A percentile compares a stretch with the other conserved stretches of the same genome.
These are phyloP conservation scores for Cercophora newfieldiana DNA, from an alignment of 495 filamentous ascomycete species.

Conservation along the genomic window DNA sequence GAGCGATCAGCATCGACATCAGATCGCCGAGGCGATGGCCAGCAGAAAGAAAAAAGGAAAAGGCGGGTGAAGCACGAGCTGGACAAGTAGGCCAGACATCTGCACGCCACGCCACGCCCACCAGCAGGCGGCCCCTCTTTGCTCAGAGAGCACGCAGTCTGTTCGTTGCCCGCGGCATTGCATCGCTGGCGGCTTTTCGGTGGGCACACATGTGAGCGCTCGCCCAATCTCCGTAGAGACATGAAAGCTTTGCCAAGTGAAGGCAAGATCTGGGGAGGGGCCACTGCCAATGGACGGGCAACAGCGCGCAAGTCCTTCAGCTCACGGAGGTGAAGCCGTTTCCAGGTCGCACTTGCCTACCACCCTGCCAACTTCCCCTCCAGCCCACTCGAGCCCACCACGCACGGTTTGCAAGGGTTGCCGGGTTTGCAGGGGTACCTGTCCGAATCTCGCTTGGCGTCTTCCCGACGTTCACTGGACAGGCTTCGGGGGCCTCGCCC, in stretches of 20 bases:
- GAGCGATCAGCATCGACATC: background rate
- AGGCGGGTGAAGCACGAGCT: background rate
- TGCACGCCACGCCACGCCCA: background rate
- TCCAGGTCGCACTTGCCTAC: background rate
- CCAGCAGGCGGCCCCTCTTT: background rate
- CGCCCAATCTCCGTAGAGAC: background rate
- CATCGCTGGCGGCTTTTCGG: background rate
- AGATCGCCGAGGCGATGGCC: background rate
- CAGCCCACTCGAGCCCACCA: background rate
- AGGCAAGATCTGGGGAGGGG: background rate
- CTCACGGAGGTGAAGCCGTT: background rate
- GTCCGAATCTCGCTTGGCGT: slow-evolving; percentile 4
- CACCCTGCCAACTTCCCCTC: background rate
- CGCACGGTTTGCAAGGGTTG: background rate
- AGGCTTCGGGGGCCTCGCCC: background rate
- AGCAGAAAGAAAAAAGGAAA: background rate
- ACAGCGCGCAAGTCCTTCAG: background rate
- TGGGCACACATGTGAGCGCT: background rate
- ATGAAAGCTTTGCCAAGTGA: background rate
- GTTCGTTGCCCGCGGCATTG: background rate
- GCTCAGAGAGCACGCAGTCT: background rate
- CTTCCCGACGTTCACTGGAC: background rate
- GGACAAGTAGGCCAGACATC: background rate
- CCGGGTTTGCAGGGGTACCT: background rate
- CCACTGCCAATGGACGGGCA: background rate